phyloP scores from a whole-genome alignment of 1,284 basidiomycete genomes.

The Xerocomus nothofagi region DNA sequence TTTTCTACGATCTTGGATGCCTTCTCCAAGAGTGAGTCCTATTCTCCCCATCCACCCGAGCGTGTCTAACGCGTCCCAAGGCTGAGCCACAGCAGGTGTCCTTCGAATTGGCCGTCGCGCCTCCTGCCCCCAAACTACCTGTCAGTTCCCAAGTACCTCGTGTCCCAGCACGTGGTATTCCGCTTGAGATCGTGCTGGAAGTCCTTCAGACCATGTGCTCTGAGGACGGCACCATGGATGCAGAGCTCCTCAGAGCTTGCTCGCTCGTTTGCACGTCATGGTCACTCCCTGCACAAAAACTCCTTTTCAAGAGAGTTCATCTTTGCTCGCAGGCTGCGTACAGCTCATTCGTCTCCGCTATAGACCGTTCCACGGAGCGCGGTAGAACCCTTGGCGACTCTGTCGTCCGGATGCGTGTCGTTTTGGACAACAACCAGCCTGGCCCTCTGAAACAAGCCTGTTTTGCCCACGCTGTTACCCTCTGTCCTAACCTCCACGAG shows the following conservation, averaged over 20 bases:
- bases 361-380: conserved; percentile 45
- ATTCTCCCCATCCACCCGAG: conserved; percentile 11
- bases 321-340: conserved; percentile 54
- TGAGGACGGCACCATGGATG: conserved; percentile 41
- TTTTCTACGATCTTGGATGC: conserved; percentile 37
- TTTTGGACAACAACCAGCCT: conserved; percentile 68
- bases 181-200: conserved; percentile 59
- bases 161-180: conserved; percentile 39
- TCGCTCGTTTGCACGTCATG: conserved; percentile 65
- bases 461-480: conserved; percentile 55
- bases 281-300: conserved; percentile 59
- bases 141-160: conserved; percentile 18
- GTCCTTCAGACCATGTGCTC: conserved; percentile 59
- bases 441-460: conserved; percentile 51
- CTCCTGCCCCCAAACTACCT: conserved; percentile 6
- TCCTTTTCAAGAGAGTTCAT: conserved; percentile 58
- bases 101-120: conserved; percentile 34
- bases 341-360: conserved; percentile 52
- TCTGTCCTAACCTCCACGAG: conserved; percentile 58
- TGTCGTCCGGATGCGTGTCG: conserved; percentile 52
- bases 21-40: conserved; percentile 31
- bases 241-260: conserved; percentile 48
- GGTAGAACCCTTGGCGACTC: conserved; percentile 52
- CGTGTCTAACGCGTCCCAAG: conserved; percentile 25
- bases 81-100: conserved; percentile 39